Base-by-base conservation (phyloP, 163 green algal species). In the Chlamydomonas reinhardtii region DNA sequence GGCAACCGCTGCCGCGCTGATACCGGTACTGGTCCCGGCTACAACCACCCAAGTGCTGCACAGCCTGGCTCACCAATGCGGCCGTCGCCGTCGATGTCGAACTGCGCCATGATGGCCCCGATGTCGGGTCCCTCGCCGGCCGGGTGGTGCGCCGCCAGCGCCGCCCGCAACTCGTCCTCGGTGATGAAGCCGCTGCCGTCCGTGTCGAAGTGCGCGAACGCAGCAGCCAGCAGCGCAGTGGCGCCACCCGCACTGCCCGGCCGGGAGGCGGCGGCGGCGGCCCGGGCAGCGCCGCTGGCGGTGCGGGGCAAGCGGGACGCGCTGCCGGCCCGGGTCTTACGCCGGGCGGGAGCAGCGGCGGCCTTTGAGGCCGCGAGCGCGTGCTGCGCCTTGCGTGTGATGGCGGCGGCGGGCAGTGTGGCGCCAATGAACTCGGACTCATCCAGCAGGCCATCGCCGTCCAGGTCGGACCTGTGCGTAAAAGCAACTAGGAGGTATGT, bases 111-210 rank as follows among this genome's bases (percentile, higher is more conserved):
- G 29, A 27, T 16, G n/a, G 76, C 80, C 56, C 12, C 5, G 6
- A 86, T 65, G 56, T 86, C 80, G 12, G 80, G 80, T 16, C 80
- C 80, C 56, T 86, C 22, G 16, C 80, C 62, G 14, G 34, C 32
- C 27, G 80, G 70, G 39, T 86, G 80, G 59, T 86, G 80, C 54
- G 80, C 56, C 34, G 80, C 59, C 54, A 92, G 83, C 19, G 94
- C 96, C 29, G 91, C 90, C 39, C 89, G 74, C 43, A 99, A 91
- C 90, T 99, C 97, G 19, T 97, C 93, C 39, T 96, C 92, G 3
- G 97, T 98, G 91, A 99, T 99, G 75, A 92, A 97, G 35, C 96
- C 96, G n/a, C 54, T 87, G 69, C 80, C 74, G 65, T 92, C 88
- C 16, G 37, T 48, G 64, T 92, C 88, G 72, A 92, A 92, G 66